phyloP scores from a whole-genome alignment of 2,329 filamentous ascomycete genomes.

The Fusarium luffae region DNA sequence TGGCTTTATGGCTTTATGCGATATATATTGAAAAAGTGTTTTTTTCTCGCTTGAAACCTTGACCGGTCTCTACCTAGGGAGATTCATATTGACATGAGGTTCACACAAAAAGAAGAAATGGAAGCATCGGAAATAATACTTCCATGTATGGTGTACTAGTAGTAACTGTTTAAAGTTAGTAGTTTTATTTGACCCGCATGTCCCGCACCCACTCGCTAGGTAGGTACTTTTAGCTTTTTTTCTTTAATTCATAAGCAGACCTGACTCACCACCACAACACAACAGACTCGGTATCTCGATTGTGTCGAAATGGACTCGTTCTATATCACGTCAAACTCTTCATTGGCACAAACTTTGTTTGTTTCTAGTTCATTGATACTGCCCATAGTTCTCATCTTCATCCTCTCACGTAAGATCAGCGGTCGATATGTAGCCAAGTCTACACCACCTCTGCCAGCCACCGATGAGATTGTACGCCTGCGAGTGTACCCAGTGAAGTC shows the following conservation, averaged over 20 bases:
- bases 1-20: background rate
- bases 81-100: background rate
- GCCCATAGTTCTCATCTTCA: slow-evolving; percentile 16
- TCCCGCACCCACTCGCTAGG: slow-evolving; percentile 1
- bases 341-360: slow-evolving; percentile 5
- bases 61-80: no score
- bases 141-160: background rate
- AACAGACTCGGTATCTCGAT: background rate
- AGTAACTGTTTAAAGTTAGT: background rate
- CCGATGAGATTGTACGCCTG: slow-evolving; percentile 50
- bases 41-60: background rate
- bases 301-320: slow-evolving; percentile 5
- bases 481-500: slow-evolving; percentile 74
- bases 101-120: background rate
- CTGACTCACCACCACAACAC: slow-evolving; percentile 5
- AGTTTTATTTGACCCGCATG: background rate
- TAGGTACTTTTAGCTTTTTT: background rate
- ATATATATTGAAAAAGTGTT: background rate
- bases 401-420: slow-evolving; percentile 4
- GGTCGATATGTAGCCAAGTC: background rate
- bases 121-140: background rate
- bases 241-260: background rate
- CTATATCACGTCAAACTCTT: background rate
- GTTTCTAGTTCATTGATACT: background rate
- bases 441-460: slow-evolving; percentile 17